Conservation (phyloP, 768 basidiomycete species). For the Amanita brunnescens region DNA sequence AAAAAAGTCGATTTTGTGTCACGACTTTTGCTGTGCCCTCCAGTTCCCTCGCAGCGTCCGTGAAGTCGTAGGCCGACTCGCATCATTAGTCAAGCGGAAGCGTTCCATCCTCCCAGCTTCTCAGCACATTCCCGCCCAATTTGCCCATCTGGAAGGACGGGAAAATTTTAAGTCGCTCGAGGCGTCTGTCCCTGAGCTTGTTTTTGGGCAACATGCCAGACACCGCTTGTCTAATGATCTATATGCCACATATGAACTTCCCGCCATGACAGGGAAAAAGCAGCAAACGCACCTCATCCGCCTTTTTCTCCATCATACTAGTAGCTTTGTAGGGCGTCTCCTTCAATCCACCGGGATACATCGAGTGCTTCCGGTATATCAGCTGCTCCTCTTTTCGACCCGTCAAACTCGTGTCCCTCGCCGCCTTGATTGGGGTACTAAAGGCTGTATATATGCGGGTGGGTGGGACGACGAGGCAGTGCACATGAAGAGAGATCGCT, state of each 20-base stretch:
- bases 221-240: constrained; percentile 95
- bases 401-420: too few relatives aligned
- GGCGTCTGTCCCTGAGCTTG: constrained; percentile 79
- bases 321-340: constrained; percentile 85
- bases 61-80: constrained; percentile 31
- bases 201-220: constrained; percentile 99
- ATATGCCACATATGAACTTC: neutral
- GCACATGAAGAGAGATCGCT: too few relatives aligned
- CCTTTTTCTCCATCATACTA: constrained; percentile 77
- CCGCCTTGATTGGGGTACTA: too few relatives aligned
- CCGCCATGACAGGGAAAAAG: neutral
- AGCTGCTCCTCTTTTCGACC: constrained; percentile 86
- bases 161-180: constrained; percentile 87
- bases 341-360: constrained; percentile 90
- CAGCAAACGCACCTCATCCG: constrained; percentile 36
- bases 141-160: constrained; percentile 71
- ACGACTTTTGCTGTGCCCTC: neutral
- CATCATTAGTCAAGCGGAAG: constrained; percentile 42
- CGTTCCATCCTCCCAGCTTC: constrained; percentile 80
- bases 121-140: constrained; percentile 66
- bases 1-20: too few relatives aligned
- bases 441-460: too few relatives aligned
- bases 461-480: too few relatives aligned
- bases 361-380: constrained; percentile 82
- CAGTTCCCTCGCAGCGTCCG: constrained; percentile 23